Percentiles rank a stretch among this genome's conserved stretches.
Evolutionary conservation across 495 filamentous ascomycete genomes (phyloP).

Genomic region (Xylaria longipes): DNA sequence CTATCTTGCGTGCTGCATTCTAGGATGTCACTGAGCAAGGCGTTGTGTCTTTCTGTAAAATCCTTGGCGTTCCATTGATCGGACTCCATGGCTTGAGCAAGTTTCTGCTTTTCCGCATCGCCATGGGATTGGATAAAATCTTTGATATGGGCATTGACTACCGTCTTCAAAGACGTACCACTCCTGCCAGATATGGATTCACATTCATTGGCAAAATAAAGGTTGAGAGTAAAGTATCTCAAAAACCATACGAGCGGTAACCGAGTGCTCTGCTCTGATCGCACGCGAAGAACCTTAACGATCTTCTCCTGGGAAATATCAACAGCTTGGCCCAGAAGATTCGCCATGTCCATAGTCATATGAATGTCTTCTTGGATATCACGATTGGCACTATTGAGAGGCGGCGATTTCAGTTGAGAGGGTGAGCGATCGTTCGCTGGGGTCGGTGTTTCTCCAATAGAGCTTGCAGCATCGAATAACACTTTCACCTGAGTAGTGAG

Average conservation of each 20-base stretch:
- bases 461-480: conserved; percentile 91
- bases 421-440: conserved; percentile 49
- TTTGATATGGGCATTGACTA: conserved; percentile 89
- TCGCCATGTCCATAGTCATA: conserved; percentile 87
- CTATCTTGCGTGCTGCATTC: conserved; percentile 82
- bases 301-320: conserved; percentile 93
- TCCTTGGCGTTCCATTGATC: conserved; percentile 92
- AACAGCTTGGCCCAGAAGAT: conserved; percentile 90
- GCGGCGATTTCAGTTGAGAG: conserved; percentile 44
- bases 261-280: conserved; percentile 80
- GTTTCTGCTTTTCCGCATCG: conserved; percentile 75
- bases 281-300: conserved; percentile 87
- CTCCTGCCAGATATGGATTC: conserved; percentile 92
- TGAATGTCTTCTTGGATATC: conserved; percentile 81
- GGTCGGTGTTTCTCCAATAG: conserved; percentile 55
- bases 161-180: conserved; percentile 80
- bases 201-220: conserved; percentile 95
- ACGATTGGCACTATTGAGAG: conserved; percentile 44
- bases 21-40: conserved; percentile 70
- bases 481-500: conserved; percentile 92
- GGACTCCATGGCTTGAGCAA: conserved; percentile 84
- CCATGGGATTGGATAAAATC: conserved; percentile 83
- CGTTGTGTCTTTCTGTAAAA: conserved; percentile 71
- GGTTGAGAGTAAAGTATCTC: conserved; percentile 90
- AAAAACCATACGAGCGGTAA: conserved; percentile 81